phyloP scores from a whole-genome alignment of 306 rosid genomes.

The Cucurbita pepo region DNA sequence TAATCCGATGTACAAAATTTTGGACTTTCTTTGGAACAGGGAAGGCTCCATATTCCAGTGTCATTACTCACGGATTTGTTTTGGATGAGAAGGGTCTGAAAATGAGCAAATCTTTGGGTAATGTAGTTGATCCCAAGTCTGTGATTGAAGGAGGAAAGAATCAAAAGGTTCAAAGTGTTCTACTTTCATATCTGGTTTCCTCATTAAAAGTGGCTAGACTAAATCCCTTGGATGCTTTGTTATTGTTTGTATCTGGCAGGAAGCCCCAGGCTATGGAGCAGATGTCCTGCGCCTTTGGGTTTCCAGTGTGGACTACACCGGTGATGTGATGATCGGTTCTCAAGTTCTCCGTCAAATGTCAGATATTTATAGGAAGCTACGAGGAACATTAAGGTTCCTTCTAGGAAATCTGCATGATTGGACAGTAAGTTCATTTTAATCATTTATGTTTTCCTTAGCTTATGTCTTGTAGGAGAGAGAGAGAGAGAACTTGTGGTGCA shows the following conservation, averaged over 20 bases:
- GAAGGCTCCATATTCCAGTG: conserved; percentile 84
- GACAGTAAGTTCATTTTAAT: conserved; percentile 40
- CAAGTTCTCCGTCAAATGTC: conserved; percentile 97
- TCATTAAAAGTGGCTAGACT: background rate
- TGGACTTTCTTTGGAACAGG: conserved; percentile 44
- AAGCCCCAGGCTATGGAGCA: conserved; percentile 91
- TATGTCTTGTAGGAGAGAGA: background rate
- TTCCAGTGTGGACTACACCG: conserved; percentile 92
- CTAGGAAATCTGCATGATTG: conserved; percentile 97
- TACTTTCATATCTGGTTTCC: conserved; percentile 5
- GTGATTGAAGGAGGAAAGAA: conserved; percentile 96
- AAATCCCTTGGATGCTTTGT: background rate
- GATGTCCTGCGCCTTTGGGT: conserved; percentile 97
- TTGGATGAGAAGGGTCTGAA: conserved; percentile 95
- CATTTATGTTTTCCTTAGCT: background rate
- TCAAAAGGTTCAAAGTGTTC: conserved; percentile 39
- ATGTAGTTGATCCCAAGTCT: conserved; percentile 71
- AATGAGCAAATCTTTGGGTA: conserved; percentile 99
- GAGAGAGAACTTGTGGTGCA: background rate
- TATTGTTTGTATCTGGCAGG: conserved; percentile 27
- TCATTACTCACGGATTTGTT: conserved; percentile 90
- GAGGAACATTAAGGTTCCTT: conserved; percentile 96
- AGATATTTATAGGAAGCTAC: conserved; percentile 81
- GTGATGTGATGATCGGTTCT: conserved; percentile 78
- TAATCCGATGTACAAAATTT: conserved; percentile 12